phyloP scores from a whole-genome alignment of 2,329 filamentous ascomycete species.

The Calonectria ilicicola region DNA sequence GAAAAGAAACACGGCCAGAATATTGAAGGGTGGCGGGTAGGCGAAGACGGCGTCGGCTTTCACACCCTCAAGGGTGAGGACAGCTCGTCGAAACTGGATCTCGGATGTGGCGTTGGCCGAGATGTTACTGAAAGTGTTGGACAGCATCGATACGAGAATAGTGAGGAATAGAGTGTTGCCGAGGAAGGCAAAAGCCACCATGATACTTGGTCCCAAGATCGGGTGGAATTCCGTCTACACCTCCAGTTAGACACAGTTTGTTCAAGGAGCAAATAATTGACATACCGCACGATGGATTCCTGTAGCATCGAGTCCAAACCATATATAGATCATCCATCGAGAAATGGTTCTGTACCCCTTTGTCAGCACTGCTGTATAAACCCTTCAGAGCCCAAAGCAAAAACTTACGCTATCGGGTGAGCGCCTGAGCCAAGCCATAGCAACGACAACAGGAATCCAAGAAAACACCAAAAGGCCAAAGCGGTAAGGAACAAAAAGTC shows the following conservation, averaged over 20 bases:
- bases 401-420: slow-evolving; percentile 67
- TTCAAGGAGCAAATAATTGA: not conserved
- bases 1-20: slow-evolving; percentile 79
- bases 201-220: slow-evolving; percentile 81
- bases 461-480: slow-evolving; percentile 85
- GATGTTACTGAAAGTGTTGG: slow-evolving; percentile 85
- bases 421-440: slow-evolving; percentile 79
- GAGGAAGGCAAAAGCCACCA: slow-evolving; percentile 87
- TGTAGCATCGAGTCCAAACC: slow-evolving; percentile 86
- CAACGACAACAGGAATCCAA: slow-evolving; percentile 83
- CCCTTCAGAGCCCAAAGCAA: not conserved
- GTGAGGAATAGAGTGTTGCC: slow-evolving; percentile 92
- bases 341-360: slow-evolving; percentile 69
- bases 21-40: slow-evolving; percentile 86
- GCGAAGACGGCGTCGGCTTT: slow-evolving; percentile 87
- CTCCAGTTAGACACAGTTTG: slow-evolving; percentile 14
- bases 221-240: slow-evolving; percentile 77
- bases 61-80: slow-evolving; percentile 86
- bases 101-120: slow-evolving; percentile 83
- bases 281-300: slow-evolving; percentile 69
- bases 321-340: slow-evolving; percentile 95
- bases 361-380: slow-evolving; percentile 22
- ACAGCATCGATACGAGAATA: slow-evolving; percentile 87
- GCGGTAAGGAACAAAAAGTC: slow-evolving; percentile 84
- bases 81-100: slow-evolving; percentile 84